These are phyloP conservation scores for Aphanoascus verrucosus DNA, from an alignment of 2,329 filamentous ascomycete genomes.

Conservation along the genomic window DNA sequence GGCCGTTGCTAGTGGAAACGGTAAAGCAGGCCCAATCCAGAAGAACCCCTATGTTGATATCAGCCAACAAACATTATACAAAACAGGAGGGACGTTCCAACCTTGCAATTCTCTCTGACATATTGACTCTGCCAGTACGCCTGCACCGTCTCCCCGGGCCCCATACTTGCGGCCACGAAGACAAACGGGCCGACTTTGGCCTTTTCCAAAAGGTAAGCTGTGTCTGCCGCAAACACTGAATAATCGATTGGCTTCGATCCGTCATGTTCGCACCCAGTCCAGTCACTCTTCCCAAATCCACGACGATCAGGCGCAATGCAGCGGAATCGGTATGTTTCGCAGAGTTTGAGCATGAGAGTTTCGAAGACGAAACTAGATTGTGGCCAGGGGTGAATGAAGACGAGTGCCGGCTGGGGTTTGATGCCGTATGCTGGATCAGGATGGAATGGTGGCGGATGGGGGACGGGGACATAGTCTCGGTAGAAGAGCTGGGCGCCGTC, in stretches of 20 bases:
- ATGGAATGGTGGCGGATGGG: conserved; percentile 14
- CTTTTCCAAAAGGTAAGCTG: conserved; percentile 18
- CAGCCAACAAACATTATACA: background rate
- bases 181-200: conserved; percentile 20
- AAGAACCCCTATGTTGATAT: conserved; percentile 18
- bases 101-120: conserved; percentile 18
- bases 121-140: conserved; percentile 19
- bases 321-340: conserved; percentile 22
- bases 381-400: conserved; percentile 27
- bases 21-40: conserved; percentile 21
- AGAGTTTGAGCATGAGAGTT: conserved; percentile 21
- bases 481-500: conserved; percentile 20
- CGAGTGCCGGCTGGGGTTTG: conserved; percentile 16
- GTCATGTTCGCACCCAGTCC: conserved; percentile 17
- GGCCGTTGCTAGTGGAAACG: conserved; percentile 17
- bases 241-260: conserved; percentile 19
- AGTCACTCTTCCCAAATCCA: conserved; percentile 26
- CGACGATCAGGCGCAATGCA: conserved; percentile 25
- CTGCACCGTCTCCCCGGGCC: conserved; percentile 23
- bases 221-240: conserved; percentile 24
- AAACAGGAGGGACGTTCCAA: conserved; percentile 1
- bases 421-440: conserved; percentile 8
- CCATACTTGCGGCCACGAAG: conserved; percentile 24
- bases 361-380: conserved; percentile 25
- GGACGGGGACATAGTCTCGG: conserved; percentile 19